These are phyloP conservation scores for Epichloe amarillans DNA, from an alignment of 2,329 filamentous ascomycete genomes.

Conservation along the genomic window DNA sequence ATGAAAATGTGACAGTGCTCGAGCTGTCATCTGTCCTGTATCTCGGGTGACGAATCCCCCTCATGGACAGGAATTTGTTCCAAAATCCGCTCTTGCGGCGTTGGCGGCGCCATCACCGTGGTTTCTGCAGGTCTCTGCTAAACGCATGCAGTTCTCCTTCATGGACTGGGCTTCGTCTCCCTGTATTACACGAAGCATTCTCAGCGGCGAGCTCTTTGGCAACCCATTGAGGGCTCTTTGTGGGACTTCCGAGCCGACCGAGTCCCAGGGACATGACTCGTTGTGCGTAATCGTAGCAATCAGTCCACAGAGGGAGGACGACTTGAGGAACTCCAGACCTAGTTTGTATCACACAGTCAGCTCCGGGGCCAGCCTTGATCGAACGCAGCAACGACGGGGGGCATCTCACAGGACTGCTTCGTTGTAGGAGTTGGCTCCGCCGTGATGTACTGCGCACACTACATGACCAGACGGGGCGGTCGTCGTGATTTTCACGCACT, in stretches of 20 bases:
- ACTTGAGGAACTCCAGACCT: slow-evolving; percentile 33
- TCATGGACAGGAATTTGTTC: neutral
- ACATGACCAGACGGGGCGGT: slow-evolving; percentile 20
- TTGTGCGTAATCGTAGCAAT: slow-evolving; percentile 31
- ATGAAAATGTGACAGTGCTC: too few relatives aligned
- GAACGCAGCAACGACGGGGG: neutral
- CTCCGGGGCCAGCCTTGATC: too few relatives aligned
- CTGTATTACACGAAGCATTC: neutral
- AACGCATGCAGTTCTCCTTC: neutral
- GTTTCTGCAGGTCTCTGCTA: neutral
- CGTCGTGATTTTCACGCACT: slow-evolving; percentile 29
- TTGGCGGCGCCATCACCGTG: neutral
- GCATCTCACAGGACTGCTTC: slow-evolving; percentile 22
- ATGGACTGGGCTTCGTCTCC: neutral
- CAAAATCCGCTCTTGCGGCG: neutral
- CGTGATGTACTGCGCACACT: slow-evolving; percentile 29
- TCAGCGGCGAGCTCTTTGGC: neutral
- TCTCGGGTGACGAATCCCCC: neutral
- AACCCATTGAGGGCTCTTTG: slow-evolving; percentile 11
- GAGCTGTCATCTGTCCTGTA: too few relatives aligned
- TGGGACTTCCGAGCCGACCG: slow-evolving; percentile 17
- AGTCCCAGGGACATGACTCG: slow-evolving; percentile 29
- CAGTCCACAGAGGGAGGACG: slow-evolving; percentile 29
- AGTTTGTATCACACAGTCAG: neutral
- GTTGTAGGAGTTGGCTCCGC: slow-evolving; percentile 30